Evolutionary conservation across 257 asterid species (phyloP).

Genomic region (Dorcoceras hygrometricum): DNA sequence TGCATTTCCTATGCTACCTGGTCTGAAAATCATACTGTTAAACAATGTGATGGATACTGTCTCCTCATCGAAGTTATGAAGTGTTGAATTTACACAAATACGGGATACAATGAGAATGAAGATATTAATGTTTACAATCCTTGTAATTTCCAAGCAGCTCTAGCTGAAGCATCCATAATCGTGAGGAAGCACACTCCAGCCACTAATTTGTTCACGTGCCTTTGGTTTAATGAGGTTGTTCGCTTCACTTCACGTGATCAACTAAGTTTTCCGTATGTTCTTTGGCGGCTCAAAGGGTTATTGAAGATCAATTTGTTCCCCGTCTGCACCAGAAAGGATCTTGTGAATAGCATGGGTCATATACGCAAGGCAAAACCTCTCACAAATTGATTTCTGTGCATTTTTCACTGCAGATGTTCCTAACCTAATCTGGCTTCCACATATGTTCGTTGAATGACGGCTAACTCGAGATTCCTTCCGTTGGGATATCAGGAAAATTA

Average conservation of each 20-base stretch:
- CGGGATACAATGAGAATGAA: constrained; percentile 8
- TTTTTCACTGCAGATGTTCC: background rate
- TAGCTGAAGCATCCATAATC: constrained; percentile 94
- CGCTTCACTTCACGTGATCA: constrained; percentile 98
- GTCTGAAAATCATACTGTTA: background rate
- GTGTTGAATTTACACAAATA: background rate
- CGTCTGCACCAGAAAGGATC: constrained; percentile 93
- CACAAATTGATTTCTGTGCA: constrained; percentile 31
- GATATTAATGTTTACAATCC: constrained; percentile 6
- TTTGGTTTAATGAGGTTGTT: constrained; percentile 95
- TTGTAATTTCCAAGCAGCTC: constrained; percentile 57
- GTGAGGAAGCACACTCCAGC: constrained; percentile 83
- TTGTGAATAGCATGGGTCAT: constrained; percentile 97
- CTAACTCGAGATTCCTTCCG: constrained; percentile 1
- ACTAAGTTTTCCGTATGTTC: constrained; percentile 88
- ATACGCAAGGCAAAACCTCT: constrained; percentile 92
- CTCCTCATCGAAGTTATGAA: background rate
- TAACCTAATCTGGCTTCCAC: constrained; percentile 4
- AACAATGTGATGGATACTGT: background rate
- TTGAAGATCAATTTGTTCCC: constrained; percentile 72
- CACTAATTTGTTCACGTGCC: constrained; percentile 75
- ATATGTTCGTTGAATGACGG: constrained; percentile 8
- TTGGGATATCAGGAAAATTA: too few species aligned
- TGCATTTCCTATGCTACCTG: constrained; percentile 1
- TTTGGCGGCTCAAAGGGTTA: constrained; percentile 76